A percentile compares a stretch with the other conserved stretches of the same genome.
Conservation (phyloP, 176 grass and related monocot species). For the Oropetium thomaeum region DNA sequence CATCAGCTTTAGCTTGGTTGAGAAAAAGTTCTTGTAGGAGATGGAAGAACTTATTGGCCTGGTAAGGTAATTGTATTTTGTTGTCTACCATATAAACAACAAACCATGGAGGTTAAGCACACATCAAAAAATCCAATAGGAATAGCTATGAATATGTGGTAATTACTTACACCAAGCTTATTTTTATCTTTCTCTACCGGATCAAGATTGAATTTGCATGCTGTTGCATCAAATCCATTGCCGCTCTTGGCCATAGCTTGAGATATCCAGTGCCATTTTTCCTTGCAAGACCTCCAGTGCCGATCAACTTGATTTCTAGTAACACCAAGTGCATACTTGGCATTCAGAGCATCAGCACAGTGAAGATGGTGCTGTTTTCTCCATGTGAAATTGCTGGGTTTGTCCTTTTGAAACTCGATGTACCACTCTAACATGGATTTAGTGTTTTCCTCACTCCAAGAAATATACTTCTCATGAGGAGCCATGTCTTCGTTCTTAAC, state of each 20-base stretch:
- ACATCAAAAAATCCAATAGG: no score
- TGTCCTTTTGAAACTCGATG: not conserved
- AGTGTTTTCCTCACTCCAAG: not conserved
- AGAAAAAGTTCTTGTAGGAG: not conserved
- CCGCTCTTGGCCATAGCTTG: not conserved
- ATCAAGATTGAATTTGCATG: no score
- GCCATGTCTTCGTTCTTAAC: no score
- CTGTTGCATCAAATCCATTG: no score
- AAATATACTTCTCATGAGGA: not conserved
- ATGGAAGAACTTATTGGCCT: not conserved
- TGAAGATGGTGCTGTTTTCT: not conserved
- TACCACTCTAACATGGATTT: not conserved
- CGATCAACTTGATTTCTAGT: not conserved
- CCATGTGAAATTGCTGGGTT: not conserved
- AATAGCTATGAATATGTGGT: no score
- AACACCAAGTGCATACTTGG: not conserved
- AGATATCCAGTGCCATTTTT: not conserved
- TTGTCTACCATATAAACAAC: no score
- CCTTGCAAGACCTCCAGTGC: not conserved
- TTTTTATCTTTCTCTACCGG: no score
- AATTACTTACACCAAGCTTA: no score
- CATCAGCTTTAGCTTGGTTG: not conserved
- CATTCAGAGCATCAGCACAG: not conserved
- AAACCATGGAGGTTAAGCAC: no score
- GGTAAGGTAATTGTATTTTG: not conserved